Conservation (phyloP, 768 basidiomycete genomes). For the Gloeostereum incarnatum region DNA sequence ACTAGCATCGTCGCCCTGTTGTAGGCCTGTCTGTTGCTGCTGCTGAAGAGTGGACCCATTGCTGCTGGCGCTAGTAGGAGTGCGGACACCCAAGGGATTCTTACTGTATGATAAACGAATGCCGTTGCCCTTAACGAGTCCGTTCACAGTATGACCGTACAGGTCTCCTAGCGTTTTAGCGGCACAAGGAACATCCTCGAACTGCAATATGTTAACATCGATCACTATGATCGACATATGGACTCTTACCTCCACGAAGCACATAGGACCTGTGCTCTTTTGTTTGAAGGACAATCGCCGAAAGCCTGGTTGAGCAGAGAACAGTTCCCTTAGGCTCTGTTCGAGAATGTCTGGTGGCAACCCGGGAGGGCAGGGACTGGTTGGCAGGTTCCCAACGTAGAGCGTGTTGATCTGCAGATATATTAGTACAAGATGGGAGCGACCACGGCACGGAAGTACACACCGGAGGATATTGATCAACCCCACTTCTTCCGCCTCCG, state of each 20-base stretch:
- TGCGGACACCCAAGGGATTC: slow-evolving; percentile 92
- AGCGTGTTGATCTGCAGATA: slow-evolving; percentile 78
- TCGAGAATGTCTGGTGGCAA: slow-evolving; percentile 79
- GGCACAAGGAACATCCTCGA: slow-evolving; percentile 82
- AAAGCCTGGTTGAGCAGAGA: slow-evolving; percentile 73
- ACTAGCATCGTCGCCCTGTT: background rate
- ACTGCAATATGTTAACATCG: slow-evolving; percentile 32
- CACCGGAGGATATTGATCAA: slow-evolving; percentile 93
- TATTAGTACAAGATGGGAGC: slow-evolving; percentile 6
- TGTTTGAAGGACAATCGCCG: slow-evolving; percentile 91
- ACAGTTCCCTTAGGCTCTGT: slow-evolving; percentile 76
- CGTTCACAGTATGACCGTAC: slow-evolving; percentile 86
- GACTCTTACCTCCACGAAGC: slow-evolving; percentile 83
- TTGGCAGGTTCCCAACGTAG: slow-evolving; percentile 98
- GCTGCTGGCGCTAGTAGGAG: slow-evolving; percentile 52
- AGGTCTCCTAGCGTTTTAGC: slow-evolving; percentile 83
- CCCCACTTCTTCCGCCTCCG: slow-evolving; percentile 31
- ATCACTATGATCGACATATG: background rate
- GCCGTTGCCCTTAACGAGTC: slow-evolving; percentile 90
- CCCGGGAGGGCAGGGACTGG: slow-evolving; percentile 59
- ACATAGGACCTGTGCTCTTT: slow-evolving; percentile 98
- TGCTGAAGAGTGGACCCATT: slow-evolving; percentile 31
- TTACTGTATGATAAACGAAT: slow-evolving; percentile 97
- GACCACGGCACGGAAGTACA: slow-evolving; percentile 16
- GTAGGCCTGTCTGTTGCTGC: slow-evolving; percentile 20